These are phyloP conservation scores for Vigna mungo DNA, from an alignment of 306 rosid genomes.

Conservation along the genomic window DNA sequence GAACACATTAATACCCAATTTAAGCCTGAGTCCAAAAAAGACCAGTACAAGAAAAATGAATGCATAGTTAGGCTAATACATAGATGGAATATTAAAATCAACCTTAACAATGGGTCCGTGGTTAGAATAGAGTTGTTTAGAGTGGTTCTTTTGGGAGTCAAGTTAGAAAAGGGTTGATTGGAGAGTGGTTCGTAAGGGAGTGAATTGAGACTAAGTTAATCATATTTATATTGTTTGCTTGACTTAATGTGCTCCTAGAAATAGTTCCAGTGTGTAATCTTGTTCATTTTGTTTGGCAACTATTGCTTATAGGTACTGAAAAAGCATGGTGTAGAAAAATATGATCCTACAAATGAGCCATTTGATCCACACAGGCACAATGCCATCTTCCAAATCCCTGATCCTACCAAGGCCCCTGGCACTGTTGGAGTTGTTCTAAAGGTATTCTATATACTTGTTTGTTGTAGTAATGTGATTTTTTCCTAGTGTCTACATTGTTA, in stretches of 20 bases:
- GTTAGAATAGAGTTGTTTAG: not conserved
- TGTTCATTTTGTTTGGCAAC: conserved; percentile 21
- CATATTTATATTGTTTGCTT: conserved; percentile 7
- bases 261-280: conserved; percentile 1
- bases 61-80: conserved; percentile 10
- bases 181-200: not conserved
- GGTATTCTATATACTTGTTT: conserved; percentile 56
- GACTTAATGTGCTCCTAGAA: not conserved
- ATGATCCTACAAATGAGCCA: conserved; percentile 89
- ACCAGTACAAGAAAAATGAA: conserved; percentile 4
- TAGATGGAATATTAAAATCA: not conserved
- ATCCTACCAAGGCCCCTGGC: conserved; percentile 87
- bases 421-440: conserved; percentile 83
- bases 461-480: not conserved
- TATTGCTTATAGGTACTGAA: conserved; percentile 72
- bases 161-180: not conserved
- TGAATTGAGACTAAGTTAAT: not conserved
- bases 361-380: conserved; percentile 93
- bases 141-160: not conserved
- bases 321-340: conserved; percentile 83
- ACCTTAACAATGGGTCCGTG: not conserved
- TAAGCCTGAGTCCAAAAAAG: not conserved
- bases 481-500: not conserved
- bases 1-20: not conserved
- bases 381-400: conserved; percentile 83